Percentiles rank a stretch among this genome's conserved stretches.
phyloP scores from a whole-genome alignment of 2,329 filamentous ascomycete species.

The Xylaria sp. region DNA sequence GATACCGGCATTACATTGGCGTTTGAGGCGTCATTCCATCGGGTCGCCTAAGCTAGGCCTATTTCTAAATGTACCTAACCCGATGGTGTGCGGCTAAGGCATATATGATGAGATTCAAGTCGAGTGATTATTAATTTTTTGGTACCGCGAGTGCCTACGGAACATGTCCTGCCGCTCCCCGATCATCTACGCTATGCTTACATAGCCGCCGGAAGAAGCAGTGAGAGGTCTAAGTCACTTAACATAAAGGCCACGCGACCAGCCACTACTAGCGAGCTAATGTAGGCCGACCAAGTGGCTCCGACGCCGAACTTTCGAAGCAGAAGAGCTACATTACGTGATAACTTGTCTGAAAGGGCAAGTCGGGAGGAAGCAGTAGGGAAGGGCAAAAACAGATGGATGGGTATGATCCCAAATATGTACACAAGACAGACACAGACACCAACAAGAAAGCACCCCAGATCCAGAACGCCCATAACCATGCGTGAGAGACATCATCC shows the following conservation, averaged over 20 bases:
- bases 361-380: slow-evolving; percentile 1
- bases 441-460: slow-evolving; percentile 31
- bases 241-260: background rate
- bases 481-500: slow-evolving; percentile 36
- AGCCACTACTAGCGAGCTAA: background rate
- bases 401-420: slow-evolving; percentile 39
- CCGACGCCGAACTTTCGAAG: background rate
- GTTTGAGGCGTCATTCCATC: slow-evolving; percentile 43
- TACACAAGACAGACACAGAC: slow-evolving; percentile 26
- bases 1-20: slow-evolving; percentile 43
- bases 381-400: slow-evolving; percentile 26
- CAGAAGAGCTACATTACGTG: background rate
- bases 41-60: slow-evolving; percentile 5
- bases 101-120: slow-evolving; percentile 24
- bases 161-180: background rate
- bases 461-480: slow-evolving; percentile 41
- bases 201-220: background rate
- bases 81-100: background rate
- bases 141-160: background rate
- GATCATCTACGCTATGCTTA: background rate
- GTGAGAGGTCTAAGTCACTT: background rate
- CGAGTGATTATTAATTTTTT: background rate
- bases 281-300: background rate
- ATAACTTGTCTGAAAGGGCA: background rate
- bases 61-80: slow-evolving; percentile 14